Conservation (phyloP, 371 early-diverging fungal species). For the Syncephalastrum sp. region DNA sequence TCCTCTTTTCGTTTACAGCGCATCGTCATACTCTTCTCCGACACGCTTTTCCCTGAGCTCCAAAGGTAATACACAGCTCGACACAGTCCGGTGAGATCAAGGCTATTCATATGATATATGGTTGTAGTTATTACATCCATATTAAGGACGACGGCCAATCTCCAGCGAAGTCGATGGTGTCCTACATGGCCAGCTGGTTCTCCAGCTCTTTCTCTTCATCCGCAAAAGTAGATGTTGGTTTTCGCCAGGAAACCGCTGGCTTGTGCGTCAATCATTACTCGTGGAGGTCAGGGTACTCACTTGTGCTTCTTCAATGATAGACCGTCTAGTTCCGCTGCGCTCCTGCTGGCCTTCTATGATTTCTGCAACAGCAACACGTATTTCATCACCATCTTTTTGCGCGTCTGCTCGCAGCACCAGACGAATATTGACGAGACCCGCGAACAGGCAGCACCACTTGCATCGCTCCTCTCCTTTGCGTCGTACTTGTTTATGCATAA, state of each 20-base stretch:
- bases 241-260: constrained; percentile 28
- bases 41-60: neutral
- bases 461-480: constrained; percentile 38
- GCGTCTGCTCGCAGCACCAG: constrained; percentile 10
- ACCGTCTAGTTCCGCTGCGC: constrained; percentile 38
- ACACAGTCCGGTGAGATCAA: too few species aligned
- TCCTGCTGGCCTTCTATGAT: constrained; percentile 49
- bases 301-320: constrained; percentile 13
- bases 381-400: constrained; percentile 12
- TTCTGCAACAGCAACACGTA: constrained; percentile 43
- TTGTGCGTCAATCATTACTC: constrained; percentile 29
- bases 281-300: neutral
- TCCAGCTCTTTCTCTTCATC: constrained; percentile 23
- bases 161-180: constrained; percentile 36
- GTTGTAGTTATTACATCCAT: constrained; percentile 36
- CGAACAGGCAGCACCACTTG: constrained; percentile 19
- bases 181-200: constrained; percentile 53
- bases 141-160: constrained; percentile 52
- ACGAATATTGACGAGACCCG: constrained; percentile 9
- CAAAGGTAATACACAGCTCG: too few species aligned
- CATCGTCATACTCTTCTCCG: constrained; percentile 30
- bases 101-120: too few species aligned
- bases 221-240: constrained; percentile 26
- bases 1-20: constrained; percentile 15
- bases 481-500: constrained; percentile 56